These are phyloP conservation scores for Suhomyces anneliseae DNA, from an alignment of 1,139 yeast genomes.

Conservation along the genomic window DNA sequence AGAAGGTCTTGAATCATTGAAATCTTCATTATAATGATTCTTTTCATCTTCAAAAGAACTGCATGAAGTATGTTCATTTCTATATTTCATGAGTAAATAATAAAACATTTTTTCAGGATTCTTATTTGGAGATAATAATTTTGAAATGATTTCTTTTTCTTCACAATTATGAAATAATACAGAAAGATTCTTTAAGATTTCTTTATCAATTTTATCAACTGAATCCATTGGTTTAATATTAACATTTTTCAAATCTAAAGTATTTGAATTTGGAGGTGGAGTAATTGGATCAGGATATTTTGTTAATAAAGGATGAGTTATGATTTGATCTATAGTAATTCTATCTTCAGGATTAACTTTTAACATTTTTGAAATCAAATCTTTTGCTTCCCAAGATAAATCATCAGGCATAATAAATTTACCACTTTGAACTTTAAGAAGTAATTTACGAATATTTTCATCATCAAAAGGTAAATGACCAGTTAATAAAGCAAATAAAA, in stretches of 20 bases:
- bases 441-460: slow-evolving; percentile 82
- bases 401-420: slow-evolving; percentile 79
- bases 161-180: slow-evolving; percentile 90
- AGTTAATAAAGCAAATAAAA: slow-evolving; percentile 85
- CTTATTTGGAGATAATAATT: slow-evolving; percentile 57
- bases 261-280: slow-evolving; percentile 18
- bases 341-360: slow-evolving; percentile 77
- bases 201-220: slow-evolving; percentile 67
- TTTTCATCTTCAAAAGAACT: slow-evolving; percentile 22
- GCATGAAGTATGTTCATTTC: slow-evolving; percentile 62
- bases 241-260: slow-evolving; percentile 29
- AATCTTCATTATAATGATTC: slow-evolving; percentile 16
- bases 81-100: slow-evolving; percentile 75
- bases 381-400: slow-evolving; percentile 79
- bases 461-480: slow-evolving; percentile 98
- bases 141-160: slow-evolving; percentile 56
- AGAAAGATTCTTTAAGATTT: slow-evolving; percentile 80
- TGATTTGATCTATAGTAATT: slow-evolving; percentile 70
- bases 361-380: slow-evolving; percentile 79
- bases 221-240: slow-evolving; percentile 52
- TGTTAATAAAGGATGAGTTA: slow-evolving; percentile 73
- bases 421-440: slow-evolving; percentile 90
- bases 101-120: slow-evolving; percentile 91
- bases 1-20: slow-evolving; percentile 20
- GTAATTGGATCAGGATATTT: slow-evolving; percentile 60